Evolutionary conservation across 2,329 filamentous ascomycete genomes (phyloP), one percentile per base, ranked within the genome.

Genomic region (Emmonsiellopsis sp.): DNA sequence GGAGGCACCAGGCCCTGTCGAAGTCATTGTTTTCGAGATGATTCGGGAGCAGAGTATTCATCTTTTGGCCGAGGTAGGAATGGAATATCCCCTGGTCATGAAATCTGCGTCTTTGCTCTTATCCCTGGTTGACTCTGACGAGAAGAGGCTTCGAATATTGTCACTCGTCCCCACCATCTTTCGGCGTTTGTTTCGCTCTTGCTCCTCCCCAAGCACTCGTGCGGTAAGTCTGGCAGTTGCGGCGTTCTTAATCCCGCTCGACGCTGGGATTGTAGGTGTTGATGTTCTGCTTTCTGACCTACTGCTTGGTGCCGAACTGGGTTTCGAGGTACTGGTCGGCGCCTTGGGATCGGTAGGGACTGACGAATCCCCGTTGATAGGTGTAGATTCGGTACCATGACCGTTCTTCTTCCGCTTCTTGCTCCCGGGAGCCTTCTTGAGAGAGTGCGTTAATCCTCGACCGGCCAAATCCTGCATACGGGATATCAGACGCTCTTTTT

Each of bases 131-230:
- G 67, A 66, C 4, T 63, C 68, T 52, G 72, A 75, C 1, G 74
- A 74, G 59, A 80, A 82, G 11, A 82, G 67, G 57, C 74, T 79
- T 57, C 77, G 76, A 36, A 82, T 58, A 54, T 78, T 81, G 27
- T 80, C 77, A 61, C 76, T 82, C 53, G 77, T 73, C 3, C 78
- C 83, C 60, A 88, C 63, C 65, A 89, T 63, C 64, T 87, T 95
- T 56, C 87, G 77, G 60, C 85, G 76, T 72, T 92, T 95, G 59
- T 89, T 90, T 53, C 81, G 78, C 63, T 86, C 83, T 49, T 92
- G 87, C 67, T 96, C 88, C 63, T 97, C 92, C 27, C 86, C 85
- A 31, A 97, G 68, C 0, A 98, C 91, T 61, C 85, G 90, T 0
- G 87, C 87, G 0, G 92, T 95, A 43, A 98, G 72, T 3, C 84